These are phyloP conservation scores for Cotoneaster glaucophyllus DNA, from an alignment of 306 rosid species.

Conservation along the genomic window DNA sequence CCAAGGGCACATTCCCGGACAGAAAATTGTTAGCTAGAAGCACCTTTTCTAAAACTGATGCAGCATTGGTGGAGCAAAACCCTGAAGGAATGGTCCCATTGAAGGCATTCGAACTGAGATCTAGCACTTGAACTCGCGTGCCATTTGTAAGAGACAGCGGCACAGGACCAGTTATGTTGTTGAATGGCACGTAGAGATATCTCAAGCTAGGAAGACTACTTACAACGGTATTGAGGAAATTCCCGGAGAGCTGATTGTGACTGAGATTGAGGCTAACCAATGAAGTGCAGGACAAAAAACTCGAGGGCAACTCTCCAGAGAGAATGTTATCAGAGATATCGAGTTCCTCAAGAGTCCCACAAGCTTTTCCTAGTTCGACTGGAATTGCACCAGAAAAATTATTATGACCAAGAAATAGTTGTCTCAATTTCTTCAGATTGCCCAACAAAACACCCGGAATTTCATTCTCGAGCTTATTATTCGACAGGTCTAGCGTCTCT, in stretches of 20 bases:
- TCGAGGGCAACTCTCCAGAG: constrained; percentile 47
- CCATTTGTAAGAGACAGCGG: constrained; percentile 47
- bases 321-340: constrained; percentile 53
- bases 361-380: constrained; percentile 34
- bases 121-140: constrained; percentile 44
- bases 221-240: constrained; percentile 38
- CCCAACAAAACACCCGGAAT: constrained; percentile 45
- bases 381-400: constrained; percentile 49
- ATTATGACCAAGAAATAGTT: constrained; percentile 37
- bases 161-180: constrained; percentile 53
- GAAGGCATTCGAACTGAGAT: constrained; percentile 55
- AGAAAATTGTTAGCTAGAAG: constrained; percentile 47
- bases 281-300: constrained; percentile 42
- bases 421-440: constrained; percentile 38
- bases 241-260: constrained; percentile 46
- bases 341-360: constrained; percentile 38
- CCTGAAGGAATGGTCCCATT: constrained; percentile 44
- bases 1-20: constrained; percentile 42
- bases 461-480: constrained; percentile 26
- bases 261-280: constrained; percentile 44
- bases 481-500: constrained; percentile 49
- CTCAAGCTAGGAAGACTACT: constrained; percentile 33
- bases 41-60: constrained; percentile 40
- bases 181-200: constrained; percentile 49
- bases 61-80: constrained; percentile 28